phyloP scores from a whole-genome alignment of 306 rosid species.

The Sphenostylis stenocarpa region DNA sequence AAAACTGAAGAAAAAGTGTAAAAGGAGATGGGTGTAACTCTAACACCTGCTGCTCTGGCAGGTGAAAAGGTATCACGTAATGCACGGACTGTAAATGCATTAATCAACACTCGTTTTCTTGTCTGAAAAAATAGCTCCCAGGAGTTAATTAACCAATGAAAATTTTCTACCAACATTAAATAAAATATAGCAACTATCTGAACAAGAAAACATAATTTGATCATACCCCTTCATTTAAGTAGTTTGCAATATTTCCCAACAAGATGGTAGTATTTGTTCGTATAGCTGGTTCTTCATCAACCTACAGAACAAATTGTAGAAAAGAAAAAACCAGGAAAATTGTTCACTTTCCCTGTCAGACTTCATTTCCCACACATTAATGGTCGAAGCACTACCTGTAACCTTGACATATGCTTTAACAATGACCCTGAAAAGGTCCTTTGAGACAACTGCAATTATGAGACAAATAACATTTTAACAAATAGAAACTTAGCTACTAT shows the following conservation, averaged over 20 bases:
- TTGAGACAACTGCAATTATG: constrained; percentile 82
- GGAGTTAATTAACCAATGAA: constrained; percentile 33
- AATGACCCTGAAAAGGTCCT: constrained; percentile 93
- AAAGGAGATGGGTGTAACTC: constrained; percentile 13
- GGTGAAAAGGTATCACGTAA: constrained; percentile 96
- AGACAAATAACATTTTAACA: constrained; percentile 22
- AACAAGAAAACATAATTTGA: background rate
- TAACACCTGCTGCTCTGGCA: constrained; percentile 95
- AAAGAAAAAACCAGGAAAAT: background rate
- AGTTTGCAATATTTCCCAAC: constrained; percentile 88
- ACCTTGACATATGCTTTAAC: constrained; percentile 91
- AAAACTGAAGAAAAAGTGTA: constrained; percentile 9
- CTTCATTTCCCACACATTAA: constrained; percentile 16
- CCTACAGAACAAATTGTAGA: constrained; percentile 54
- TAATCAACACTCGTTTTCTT: constrained; percentile 95
- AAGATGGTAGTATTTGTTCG: constrained; percentile 96
- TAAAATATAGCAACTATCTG: constrained; percentile 9
- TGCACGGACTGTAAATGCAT: constrained; percentile 99
- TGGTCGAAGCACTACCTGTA: constrained; percentile 69
- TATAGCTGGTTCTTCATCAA: constrained; percentile 97
- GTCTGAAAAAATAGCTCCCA: constrained; percentile 60
- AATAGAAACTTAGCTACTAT: background rate
- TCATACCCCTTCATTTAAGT: constrained; percentile 88
- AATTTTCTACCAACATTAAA: constrained; percentile 22
- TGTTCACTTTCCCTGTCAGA: background rate